Evolutionary conservation across 2,329 filamentous ascomycete species (phyloP).

Genomic region (Amauroascus niger): DNA sequence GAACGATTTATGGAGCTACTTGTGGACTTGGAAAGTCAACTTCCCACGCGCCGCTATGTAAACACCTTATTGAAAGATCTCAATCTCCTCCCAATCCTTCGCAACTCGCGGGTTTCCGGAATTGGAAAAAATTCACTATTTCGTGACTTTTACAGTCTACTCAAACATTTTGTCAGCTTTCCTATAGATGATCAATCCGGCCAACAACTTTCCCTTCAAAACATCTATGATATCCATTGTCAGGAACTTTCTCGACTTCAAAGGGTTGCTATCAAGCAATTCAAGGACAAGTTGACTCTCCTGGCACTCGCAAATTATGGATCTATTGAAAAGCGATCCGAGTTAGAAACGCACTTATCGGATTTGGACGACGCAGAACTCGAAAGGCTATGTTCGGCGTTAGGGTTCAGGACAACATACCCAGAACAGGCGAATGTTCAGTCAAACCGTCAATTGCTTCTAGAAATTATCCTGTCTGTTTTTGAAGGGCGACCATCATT

Average conservation of each 20-base stretch:
- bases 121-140: constrained; percentile 66
- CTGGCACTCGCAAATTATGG: constrained; percentile 87
- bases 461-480: constrained; percentile 61
- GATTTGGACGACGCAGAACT: constrained; percentile 67
- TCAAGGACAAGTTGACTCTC: constrained; percentile 84
- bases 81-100: constrained; percentile 67
- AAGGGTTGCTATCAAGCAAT: constrained; percentile 64
- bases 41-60: constrained; percentile 87
- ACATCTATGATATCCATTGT: constrained; percentile 74
- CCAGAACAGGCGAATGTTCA: constrained; percentile 59
- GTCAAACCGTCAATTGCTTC: constrained; percentile 43
- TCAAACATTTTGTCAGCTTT: constrained; percentile 80
- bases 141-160: constrained; percentile 67
- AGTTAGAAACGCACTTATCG: constrained; percentile 66
- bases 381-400: constrained; percentile 53
- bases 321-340: constrained; percentile 68
- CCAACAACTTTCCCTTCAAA: constrained; percentile 58
- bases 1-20: constrained; percentile 90
- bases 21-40: constrained; percentile 80
- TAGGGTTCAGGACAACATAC: constrained; percentile 76
- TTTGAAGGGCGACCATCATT: constrained; percentile 75
- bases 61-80: constrained; percentile 80
- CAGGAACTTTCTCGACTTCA: constrained; percentile 68
- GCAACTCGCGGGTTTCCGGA: constrained; percentile 67
- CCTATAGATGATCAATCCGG: constrained; percentile 86